A percentile compares a stretch with the other conserved stretches of the same genome.
phyloP scores from a whole-genome alignment of 306 rosid genomes.

The Corylus avellana region DNA sequence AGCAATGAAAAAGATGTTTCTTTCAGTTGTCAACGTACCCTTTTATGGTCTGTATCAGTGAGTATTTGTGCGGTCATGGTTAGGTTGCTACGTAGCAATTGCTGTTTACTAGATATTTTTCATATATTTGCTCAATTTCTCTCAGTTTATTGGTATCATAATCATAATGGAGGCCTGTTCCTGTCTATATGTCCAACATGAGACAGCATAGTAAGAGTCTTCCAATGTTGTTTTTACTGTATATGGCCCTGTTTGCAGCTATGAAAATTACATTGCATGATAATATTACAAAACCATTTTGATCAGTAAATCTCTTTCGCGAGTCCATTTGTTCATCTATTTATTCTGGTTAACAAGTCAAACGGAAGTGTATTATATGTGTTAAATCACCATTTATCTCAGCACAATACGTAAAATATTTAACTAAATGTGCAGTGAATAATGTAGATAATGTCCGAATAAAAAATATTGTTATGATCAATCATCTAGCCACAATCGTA shows the following conservation, averaged over 20 bases:
- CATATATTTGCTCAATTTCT: background rate
- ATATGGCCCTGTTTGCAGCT: background rate
- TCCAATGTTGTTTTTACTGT: background rate
- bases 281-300: background rate
- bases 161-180: background rate
- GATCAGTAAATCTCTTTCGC: background rate
- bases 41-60: slow-evolving; percentile 13
- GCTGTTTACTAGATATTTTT: background rate
- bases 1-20: slow-evolving; percentile 5
- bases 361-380: background rate
- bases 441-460: too few species aligned
- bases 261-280: background rate
- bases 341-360: background rate
- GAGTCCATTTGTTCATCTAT: background rate
- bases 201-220: background rate
- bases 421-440: too few species aligned
- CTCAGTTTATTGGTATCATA: background rate
- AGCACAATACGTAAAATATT: too few species aligned
- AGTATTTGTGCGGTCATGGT: background rate
- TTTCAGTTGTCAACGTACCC: slow-evolving; percentile 7
- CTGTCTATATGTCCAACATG: background rate
- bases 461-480: too few species aligned
- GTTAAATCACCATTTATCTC: too few species aligned
- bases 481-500: background rate
- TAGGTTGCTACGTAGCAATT: background rate